Base-by-base conservation (phyloP, 805 yeast species). In the Ogataea wickerhamii region DNA sequence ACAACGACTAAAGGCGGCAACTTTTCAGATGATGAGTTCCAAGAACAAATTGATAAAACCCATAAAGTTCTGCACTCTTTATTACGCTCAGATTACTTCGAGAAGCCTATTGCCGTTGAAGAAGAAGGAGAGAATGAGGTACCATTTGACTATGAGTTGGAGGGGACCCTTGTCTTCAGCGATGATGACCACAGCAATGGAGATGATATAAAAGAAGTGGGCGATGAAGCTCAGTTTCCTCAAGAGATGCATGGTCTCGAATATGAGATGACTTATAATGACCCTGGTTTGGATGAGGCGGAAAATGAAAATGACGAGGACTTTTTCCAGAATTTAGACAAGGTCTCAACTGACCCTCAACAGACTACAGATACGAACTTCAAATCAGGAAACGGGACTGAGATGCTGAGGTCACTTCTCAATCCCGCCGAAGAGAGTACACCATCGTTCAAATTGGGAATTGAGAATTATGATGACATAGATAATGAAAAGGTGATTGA, bases 361-460 rank as follows among this genome's bases (percentile, higher is more conserved):
- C 19, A 34, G 11, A 18, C 11, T 4, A 38, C 45, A 8, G 37
- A 40, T 2, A 45, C 24, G 5, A 36, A 46, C 3, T 48, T 45
- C 14, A 63, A 61, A 22, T 53, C 66, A 0, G 54, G 55, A 2
- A 65, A 71, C 37, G 70, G 69, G 38, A 80, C 88, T 0, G 89
- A 82, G 47, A 69, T 73, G 0, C 68, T 84, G 34, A 74, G 91
- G 55, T 61, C 74, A 0, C 63, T 83, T 28, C 74, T 84, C 58
- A 74, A 74, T 40, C 72, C 77, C 0, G 51, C 54, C 1, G 52
- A 41, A 34, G 61, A 52, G 48, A 16, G 38, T 10, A n/a, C 33
- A 6, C 13, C 31, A 7, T 63, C 62, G 32, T 73, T 69, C 61
- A 78, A 63, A 56, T 63, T 62, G 5, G 62, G 65, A 19, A 71